Base-by-base conservation (phyloP, 352 stramenopile genomes). In the Vaucheria bursata region DNA sequence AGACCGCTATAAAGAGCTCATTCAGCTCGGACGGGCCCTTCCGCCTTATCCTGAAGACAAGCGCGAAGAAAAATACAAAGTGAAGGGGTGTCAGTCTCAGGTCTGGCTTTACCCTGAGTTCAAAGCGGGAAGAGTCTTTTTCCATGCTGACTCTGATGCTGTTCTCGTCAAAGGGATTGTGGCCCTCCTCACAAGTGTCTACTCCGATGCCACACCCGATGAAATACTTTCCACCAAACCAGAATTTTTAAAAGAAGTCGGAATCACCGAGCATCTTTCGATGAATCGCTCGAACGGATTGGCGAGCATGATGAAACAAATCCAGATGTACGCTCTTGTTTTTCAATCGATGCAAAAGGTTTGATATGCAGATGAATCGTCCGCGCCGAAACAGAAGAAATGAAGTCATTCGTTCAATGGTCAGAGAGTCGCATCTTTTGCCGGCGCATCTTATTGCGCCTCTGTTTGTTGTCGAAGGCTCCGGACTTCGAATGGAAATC, bases 301-400 rank as follows among this genome's bases (percentile, higher is more conserved):
- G 25, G 45, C 45, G 45, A 59, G 45, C 25, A 59, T 59, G 45
- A 59, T 59, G 45, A 59, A 59, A 59, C 45, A 59, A 59, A 59
- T 59, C 25, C 45, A 59, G 25, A 59, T 59, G 45, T 59, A 59
- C 45, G 45, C 45, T 59, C 45, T 59, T 18, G 45, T 59, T 59
- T 59, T 18, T 59, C 18, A 59, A 59, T 18, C 12, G 18, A 59
- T 59, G 45, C n/a, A n/a, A n/a, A n/a, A n/a, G n/a, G n/a, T n/a
- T n/a, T n/a, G n/a, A 25, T 18, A 18, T 18, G 45, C 45, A 18
- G 12, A 59, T 59, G 45, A 59, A 59, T 59, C 45, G 45, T 18
- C 45, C 45, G 25, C 45, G 45, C 25, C 45, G 45, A 18, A 59
- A 59, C 25, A 18, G 45, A 18, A 18, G 12, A 59, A 59, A 25